These are phyloP conservation scores for Catharanthus roseus DNA, from an alignment of 257 asterid genomes.

Conservation along the genomic window DNA sequence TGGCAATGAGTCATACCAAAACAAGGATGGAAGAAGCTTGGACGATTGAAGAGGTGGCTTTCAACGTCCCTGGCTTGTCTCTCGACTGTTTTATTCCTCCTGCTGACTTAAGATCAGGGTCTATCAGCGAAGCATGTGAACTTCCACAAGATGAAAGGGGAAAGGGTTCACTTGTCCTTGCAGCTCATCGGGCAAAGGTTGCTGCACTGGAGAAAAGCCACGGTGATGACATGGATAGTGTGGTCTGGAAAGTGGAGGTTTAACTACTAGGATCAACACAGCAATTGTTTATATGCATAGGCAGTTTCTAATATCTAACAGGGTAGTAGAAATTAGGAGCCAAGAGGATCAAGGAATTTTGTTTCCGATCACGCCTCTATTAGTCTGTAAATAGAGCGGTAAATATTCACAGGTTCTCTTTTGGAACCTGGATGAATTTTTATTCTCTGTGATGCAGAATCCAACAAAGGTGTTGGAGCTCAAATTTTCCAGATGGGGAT, in stretches of 20 bases:
- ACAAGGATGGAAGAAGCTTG: slow-evolving; percentile 99
- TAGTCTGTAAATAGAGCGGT: slow-evolving; percentile 22
- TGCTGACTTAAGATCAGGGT: slow-evolving; percentile 68
- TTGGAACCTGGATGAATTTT: slow-evolving; percentile 22
- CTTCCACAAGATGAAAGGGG: slow-evolving; percentile 69
- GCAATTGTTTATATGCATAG: slow-evolving; percentile 26
- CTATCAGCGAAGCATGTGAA: slow-evolving; percentile 69
- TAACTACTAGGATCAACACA: slow-evolving; percentile 35
- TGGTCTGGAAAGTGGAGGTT: slow-evolving; percentile 64
- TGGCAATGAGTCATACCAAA: slow-evolving; percentile 88
- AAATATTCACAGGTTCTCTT: slow-evolving; percentile 20
- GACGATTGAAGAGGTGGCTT: slow-evolving; percentile 93
- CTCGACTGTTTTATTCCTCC: slow-evolving; percentile 96
- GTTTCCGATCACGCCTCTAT: slow-evolving; percentile 9
- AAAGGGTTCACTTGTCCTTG: slow-evolving; percentile 30
- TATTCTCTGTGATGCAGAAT: slow-evolving; percentile 19
- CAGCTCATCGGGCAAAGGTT: slow-evolving; percentile 50
- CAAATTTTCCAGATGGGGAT: slow-evolving; percentile 33
- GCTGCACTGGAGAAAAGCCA: slow-evolving; percentile 57
- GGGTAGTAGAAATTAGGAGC: slow-evolving; percentile 16
- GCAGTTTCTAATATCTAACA: slow-evolving; percentile 28
- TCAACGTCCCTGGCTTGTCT: slow-evolving; percentile 84
- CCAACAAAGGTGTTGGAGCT: slow-evolving; percentile 61
- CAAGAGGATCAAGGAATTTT: slow-evolving; percentile 15
- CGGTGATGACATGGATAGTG: slow-evolving; percentile 33